Evolutionary conservation across 768 basidiomycete species (phyloP).

Genomic region (Kwoniella newhampshirensis): DNA sequence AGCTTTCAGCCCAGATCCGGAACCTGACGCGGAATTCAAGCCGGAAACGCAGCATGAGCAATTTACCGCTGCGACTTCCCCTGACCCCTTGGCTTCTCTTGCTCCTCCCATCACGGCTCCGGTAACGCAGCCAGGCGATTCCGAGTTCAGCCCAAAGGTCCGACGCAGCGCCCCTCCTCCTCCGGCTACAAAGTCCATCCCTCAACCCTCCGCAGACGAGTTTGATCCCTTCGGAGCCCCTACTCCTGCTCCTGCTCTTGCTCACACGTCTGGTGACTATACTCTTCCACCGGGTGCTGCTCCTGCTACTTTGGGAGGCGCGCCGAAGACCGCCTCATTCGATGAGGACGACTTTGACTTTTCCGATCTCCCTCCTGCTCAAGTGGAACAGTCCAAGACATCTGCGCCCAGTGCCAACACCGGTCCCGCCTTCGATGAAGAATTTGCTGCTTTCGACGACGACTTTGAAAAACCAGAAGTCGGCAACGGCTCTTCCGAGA

Average conservation of each 20-base stretch:
- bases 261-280: slow-evolving; percentile 30
- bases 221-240: slow-evolving; percentile 41
- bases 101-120: slow-evolving; percentile 21
- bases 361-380: slow-evolving; percentile 43
- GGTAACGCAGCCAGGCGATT: not conserved
- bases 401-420: not conserved
- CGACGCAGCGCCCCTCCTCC: slow-evolving; percentile 42
- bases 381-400: slow-evolving; percentile 27
- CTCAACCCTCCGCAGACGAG: slow-evolving; percentile 21
- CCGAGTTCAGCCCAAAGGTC: slow-evolving; percentile 13
- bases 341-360: slow-evolving; percentile 52
- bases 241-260: slow-evolving; percentile 18
- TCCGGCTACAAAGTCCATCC: slow-evolving; percentile 22
- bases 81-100: slow-evolving; percentile 7
- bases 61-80: slow-evolving; percentile 2
- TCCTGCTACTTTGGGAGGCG: slow-evolving; percentile 5
- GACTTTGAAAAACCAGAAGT: slow-evolving; percentile 48
- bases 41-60: not conserved
- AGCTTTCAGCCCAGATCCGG: slow-evolving; percentile 1
- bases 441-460: slow-evolving; percentile 53
- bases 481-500: slow-evolving; percentile 18
- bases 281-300: slow-evolving; percentile 19
- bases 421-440: slow-evolving; percentile 46
- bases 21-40: not conserved
- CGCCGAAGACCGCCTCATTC: slow-evolving; percentile 29